phyloP scores from a whole-genome alignment of 495 filamentous ascomycete genomes.

The Paragyromitra xinjiangensis region DNA sequence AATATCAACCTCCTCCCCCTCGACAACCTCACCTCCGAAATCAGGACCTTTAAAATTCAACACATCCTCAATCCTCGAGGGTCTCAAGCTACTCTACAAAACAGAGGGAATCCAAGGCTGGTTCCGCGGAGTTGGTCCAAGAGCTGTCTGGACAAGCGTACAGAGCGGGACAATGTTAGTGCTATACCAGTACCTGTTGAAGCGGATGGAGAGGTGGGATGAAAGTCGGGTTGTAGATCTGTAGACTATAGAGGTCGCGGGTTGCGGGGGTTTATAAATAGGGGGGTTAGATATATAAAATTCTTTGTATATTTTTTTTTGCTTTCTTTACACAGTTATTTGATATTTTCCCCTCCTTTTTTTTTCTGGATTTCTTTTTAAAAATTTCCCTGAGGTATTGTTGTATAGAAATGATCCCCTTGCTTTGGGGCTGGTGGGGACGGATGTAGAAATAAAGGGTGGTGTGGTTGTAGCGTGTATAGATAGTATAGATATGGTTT shows the following conservation, averaged over 20 bases:
- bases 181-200: constrained; percentile 87
- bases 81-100: constrained; percentile 84
- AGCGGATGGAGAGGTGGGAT: constrained; percentile 57
- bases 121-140: constrained; percentile 93
- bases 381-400: neutral
- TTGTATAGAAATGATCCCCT: constrained; percentile 17
- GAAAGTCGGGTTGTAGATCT: constrained; percentile 37
- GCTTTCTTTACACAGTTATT: neutral
- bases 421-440: neutral
- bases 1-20: constrained; percentile 87
- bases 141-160: constrained; percentile 96
- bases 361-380: no score
- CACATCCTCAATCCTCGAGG: constrained; percentile 86
- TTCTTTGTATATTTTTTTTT: constrained; percentile 30
- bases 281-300: constrained; percentile 10
- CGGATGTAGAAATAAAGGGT: constrained; percentile 17
- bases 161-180: constrained; percentile 98
- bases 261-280: neutral
- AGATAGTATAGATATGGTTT: constrained; percentile 21
- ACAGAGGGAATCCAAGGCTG: constrained; percentile 87
- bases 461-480: constrained; percentile 11
- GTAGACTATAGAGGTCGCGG: neutral
- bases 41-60: constrained; percentile 79
- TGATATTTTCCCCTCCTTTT: constrained; percentile 2
- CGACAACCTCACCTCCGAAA: constrained; percentile 73